Percentiles rank a stretch among this genome's conserved stretches.
Conservation (phyloP, 1,139 yeast genomes). For the Pneumocystis jirovecii region DNA sequence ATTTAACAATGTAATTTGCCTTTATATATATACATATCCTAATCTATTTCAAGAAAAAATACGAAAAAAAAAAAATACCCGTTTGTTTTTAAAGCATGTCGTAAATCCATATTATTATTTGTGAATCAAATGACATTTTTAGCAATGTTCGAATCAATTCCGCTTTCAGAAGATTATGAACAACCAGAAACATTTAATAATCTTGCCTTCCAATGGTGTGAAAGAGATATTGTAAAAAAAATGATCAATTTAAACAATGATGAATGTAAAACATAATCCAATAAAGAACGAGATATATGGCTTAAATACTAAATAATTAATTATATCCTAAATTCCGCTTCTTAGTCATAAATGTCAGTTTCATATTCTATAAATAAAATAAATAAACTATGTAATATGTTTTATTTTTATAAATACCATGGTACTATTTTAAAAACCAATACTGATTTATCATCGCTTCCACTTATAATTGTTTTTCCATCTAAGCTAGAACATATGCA, state of each 20-base stretch:
- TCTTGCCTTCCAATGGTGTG: background rate
- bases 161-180: background rate
- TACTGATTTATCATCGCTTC: constrained; percentile 97
- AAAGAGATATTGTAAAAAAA: background rate
- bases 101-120: background rate
- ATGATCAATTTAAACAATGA: background rate
- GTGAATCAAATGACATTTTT: background rate
- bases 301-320: background rate
- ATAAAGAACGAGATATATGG: background rate
- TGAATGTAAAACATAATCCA: background rate
- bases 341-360: background rate
- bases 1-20: background rate
- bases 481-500: constrained; percentile 58
- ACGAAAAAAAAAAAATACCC: background rate
- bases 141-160: background rate
- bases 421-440: constrained; percentile 29
- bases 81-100: background rate
- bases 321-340: background rate
- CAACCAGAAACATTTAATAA: background rate
- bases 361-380: background rate
- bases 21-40: background rate
- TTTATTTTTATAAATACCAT: background rate
- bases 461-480: constrained; percentile 64
- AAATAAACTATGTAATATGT: background rate
- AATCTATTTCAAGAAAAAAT: background rate